Conservation (phyloP, 345 rosid species). For the Murraya koenigii region DNA sequence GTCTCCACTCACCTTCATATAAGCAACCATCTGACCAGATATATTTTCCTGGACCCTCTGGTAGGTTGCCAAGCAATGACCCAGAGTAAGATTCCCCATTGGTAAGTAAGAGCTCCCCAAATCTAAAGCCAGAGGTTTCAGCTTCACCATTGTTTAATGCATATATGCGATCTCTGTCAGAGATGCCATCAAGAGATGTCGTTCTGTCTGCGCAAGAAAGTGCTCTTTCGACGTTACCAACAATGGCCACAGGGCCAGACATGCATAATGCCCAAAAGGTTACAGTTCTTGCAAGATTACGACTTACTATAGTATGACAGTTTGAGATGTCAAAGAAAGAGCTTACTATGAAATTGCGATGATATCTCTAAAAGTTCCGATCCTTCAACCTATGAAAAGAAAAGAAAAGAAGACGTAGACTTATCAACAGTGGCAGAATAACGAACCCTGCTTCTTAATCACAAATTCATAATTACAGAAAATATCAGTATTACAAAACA, state of each 20-base stretch:
- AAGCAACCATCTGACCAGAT: constrained; percentile 73
- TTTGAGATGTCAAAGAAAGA: constrained; percentile 27
- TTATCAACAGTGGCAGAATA: constrained; percentile 15
- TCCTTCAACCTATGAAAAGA: constrained; percentile 22
- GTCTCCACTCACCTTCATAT: constrained; percentile 92
- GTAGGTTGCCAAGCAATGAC: constrained; percentile 67
- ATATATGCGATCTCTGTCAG: constrained; percentile 39
- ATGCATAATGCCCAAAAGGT: constrained; percentile 67
- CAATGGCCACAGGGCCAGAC: constrained; percentile 71
- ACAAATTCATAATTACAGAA: neutral
- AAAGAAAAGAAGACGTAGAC: constrained; percentile 1
- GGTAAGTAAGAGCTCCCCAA: constrained; percentile 55
- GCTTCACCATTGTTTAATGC: constrained; percentile 50
- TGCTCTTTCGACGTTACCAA: constrained; percentile 41
- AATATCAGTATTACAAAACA: neutral
- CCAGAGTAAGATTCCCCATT: constrained; percentile 79
- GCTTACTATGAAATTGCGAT: constrained; percentile 21
- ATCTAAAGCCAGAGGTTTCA: constrained; percentile 60
- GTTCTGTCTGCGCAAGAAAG: constrained; percentile 69
- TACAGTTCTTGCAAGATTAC: constrained; percentile 29
- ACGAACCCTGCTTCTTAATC: neutral
- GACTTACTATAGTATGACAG: constrained; percentile 17
- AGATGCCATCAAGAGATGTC: constrained; percentile 54
- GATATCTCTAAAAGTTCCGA: constrained; percentile 6
- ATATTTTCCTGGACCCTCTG: constrained; percentile 86